Base-by-base conservation (phyloP, 768 basidiomycete species). In the Peribolospora baueri region DNA sequence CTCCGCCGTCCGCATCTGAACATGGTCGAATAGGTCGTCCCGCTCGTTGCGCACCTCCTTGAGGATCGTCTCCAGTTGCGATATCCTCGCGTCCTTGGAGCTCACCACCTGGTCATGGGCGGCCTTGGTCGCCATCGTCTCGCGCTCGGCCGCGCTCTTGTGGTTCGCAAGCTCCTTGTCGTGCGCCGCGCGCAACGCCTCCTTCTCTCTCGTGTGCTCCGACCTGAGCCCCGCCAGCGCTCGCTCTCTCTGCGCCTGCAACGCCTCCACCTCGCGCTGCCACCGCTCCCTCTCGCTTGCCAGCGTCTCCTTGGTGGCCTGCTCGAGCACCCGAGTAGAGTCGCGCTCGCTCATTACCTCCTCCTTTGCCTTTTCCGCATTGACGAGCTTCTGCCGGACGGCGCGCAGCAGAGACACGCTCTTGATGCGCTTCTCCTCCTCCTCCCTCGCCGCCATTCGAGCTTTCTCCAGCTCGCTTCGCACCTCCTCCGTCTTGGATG, bases 341-440 rank as follows among this genome's bases (percentile, higher is more conserved):
- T 53, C 54, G 5, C 57, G 14, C 13, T 57, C 69, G 53, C 67
- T 69, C 50, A 72, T 71, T 55, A 62, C 68, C 54, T 72, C 73
- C 51, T 65, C 68, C 54, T 65, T 75, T 56, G 75, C 79, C 65
- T 87, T 88, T 68, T 97, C 91, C 5, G 86, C 80, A 64, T 87
- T 95, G 39, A 95, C 85, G n/a, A 91, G 70, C 67, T 95, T 98
- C 68, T 87, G 81, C 54, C 93, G 71, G n/a, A 97, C 84, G 2
- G 87, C 87, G 69, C 95, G 95, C 56, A 98, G 71, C 38, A 95
- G 69, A 52, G 79, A 81, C 60, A 97, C 82, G 0, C 90, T 90
- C 63, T 97, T 98, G 14, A 79, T 77, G 9, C 91, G 78, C 68
- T 98, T 97, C 68, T 98, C 93, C 66, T 97, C 93, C 65, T 97